Conservation (phyloP, 2,329 filamentous ascomycete genomes). For the Fusarium sp. region DNA sequence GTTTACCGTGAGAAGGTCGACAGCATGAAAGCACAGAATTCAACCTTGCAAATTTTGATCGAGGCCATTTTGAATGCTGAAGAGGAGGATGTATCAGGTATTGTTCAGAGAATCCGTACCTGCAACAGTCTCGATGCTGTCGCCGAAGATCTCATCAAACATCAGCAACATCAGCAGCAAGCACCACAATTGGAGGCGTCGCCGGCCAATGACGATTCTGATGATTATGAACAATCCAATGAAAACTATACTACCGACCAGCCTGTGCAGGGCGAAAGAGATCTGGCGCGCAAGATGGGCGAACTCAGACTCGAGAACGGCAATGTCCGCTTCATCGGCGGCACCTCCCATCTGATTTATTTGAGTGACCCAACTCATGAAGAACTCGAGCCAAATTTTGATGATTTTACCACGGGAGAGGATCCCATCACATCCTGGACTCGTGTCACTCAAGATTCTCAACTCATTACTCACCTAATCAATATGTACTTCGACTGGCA, state of each 20-base stretch:
- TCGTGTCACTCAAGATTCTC: slow-evolving; percentile 80
- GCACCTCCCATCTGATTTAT: slow-evolving; percentile 93
- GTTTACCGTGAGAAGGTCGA: slow-evolving; percentile 96
- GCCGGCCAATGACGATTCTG: slow-evolving; percentile 54
- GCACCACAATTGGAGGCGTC: slow-evolving; percentile 44
- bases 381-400: slow-evolving; percentile 55
- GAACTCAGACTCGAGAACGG: slow-evolving; percentile 89
- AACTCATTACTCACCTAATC: slow-evolving; percentile 85
- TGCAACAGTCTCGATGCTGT: slow-evolving; percentile 75
- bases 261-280: slow-evolving; percentile 72
- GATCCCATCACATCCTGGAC: slow-evolving; percentile 89
- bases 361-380: slow-evolving; percentile 64
- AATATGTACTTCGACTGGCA: slow-evolving; percentile 99
- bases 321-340: slow-evolving; percentile 89
- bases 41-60: slow-evolving; percentile 90
- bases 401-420: slow-evolving; percentile 64
- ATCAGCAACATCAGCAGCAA: slow-evolving; percentile 52
- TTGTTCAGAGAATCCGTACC: slow-evolving; percentile 88
- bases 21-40: slow-evolving; percentile 84
- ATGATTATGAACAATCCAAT: slow-evolving; percentile 53
- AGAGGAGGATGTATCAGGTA: slow-evolving; percentile 83
- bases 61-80: slow-evolving; percentile 92
- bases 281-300: slow-evolving; percentile 92
- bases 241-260: slow-evolving; percentile 56
- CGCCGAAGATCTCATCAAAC: slow-evolving; percentile 63